A percentile compares a stretch with the other conserved stretches of the same genome.
Evolutionary conservation across 345 rosid species (phyloP).

Genomic region (Salix arbutifolia): DNA sequence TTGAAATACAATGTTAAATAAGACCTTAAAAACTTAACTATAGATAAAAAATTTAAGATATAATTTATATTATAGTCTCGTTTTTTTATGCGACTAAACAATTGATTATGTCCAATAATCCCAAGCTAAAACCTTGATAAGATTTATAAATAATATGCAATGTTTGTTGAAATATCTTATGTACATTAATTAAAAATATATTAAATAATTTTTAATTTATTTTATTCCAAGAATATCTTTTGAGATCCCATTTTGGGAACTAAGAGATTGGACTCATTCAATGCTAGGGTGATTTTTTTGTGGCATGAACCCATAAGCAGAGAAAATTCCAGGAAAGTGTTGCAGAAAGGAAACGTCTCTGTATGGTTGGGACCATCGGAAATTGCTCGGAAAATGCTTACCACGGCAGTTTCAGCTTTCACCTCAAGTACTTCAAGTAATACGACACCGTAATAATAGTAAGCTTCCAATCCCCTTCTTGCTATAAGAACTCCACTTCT

Average conservation of each 20-base stretch:
- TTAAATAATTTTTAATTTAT: too few relatives aligned
- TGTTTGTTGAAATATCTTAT: too few relatives aligned
- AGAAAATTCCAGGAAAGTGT: conserved; percentile 14
- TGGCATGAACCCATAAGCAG: not conserved
- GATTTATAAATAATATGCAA: not conserved
- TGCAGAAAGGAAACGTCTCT: not conserved
- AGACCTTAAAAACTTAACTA: too few relatives aligned
- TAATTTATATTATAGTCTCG: not conserved
- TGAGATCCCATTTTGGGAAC: too few relatives aligned
- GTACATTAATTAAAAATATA: too few relatives aligned
- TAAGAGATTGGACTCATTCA: too few relatives aligned
- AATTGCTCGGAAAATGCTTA: conserved; percentile 9
- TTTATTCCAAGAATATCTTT: too few relatives aligned
- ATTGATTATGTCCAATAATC: not conserved
- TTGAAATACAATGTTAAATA: too few relatives aligned
- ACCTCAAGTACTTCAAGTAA: not conserved
- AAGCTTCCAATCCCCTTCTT: too few relatives aligned
- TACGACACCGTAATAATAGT: too few relatives aligned
- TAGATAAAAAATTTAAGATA: too few relatives aligned
- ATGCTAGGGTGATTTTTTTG: not conserved
- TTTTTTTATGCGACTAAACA: not conserved
- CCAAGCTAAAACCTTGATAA: not conserved
- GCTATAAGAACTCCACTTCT: too few relatives aligned
- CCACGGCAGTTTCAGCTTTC: not conserved
- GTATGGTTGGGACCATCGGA: conserved; percentile 9